phyloP scores from a whole-genome alignment of 495 filamentous ascomycete species.

The Recurvomyces mirabilis region DNA sequence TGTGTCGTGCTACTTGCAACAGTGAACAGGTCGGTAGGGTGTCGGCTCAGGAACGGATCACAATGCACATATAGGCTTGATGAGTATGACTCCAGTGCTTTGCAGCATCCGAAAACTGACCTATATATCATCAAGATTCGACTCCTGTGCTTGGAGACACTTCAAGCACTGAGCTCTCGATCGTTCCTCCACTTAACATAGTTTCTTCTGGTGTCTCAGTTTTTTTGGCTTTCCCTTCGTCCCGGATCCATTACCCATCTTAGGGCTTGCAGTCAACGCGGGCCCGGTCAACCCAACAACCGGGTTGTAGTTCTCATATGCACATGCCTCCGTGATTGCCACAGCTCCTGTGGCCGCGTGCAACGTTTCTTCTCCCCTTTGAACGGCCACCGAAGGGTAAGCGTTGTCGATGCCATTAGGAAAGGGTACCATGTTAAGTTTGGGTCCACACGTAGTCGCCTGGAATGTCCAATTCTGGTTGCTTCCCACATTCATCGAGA shows the following conservation, averaged over 20 bases:
- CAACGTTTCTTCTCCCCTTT: slow-evolving; percentile 2
- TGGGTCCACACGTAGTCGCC: slow-evolving; percentile 7
- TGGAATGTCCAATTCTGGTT: slow-evolving; percentile 17
- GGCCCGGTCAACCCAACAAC: slow-evolving; percentile 11
- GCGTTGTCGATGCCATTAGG: slow-evolving; percentile 9
- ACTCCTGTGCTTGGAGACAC: neutral
- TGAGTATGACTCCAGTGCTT: neutral
- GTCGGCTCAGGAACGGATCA: no score
- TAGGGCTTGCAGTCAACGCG: neutral
- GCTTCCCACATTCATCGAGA: slow-evolving; percentile 14
- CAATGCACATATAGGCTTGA: neutral
- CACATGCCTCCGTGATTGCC: slow-evolving; percentile 6
- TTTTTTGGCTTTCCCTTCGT: neutral
- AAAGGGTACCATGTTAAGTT: slow-evolving; percentile 16
- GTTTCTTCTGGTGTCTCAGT: neutral
- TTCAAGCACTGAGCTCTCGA: neutral
- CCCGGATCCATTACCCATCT: slow-evolving; percentile 1
- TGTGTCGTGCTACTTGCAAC: no score
- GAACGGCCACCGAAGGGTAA: slow-evolving; percentile 12
- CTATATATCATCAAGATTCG: neutral
- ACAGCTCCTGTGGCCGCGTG: slow-evolving; percentile 2
- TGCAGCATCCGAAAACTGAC: neutral
- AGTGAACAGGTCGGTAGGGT: no score
- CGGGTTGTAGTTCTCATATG: slow-evolving; percentile 16
- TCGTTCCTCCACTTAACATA: neutral